These are phyloP conservation scores for Paxillus ammoniavirescens DNA, from an alignment of 768 basidiomycete species.

Conservation along the genomic window DNA sequence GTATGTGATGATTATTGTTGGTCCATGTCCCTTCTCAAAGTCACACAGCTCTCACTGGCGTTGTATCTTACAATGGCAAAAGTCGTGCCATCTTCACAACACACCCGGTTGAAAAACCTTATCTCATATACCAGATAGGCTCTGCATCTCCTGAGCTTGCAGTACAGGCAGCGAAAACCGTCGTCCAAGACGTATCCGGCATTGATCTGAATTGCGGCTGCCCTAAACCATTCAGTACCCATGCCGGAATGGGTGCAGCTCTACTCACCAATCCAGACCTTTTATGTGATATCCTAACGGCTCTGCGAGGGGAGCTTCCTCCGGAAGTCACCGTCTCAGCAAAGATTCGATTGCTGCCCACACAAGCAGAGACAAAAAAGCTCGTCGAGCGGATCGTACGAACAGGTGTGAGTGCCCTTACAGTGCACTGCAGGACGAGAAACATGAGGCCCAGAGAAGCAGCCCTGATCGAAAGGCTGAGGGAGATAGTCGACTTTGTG, in stretches of 20 bases:
- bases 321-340: slow-evolving; percentile 85
- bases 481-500: slow-evolving; percentile 86
- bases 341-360: slow-evolving; percentile 88
- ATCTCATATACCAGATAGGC: slow-evolving; percentile 94
- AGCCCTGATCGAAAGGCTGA: slow-evolving; percentile 75
- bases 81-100: slow-evolving; percentile 85
- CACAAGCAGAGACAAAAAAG: slow-evolving; percentile 82
- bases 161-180: slow-evolving; percentile 84
- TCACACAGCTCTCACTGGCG: slow-evolving; percentile 73
- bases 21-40: slow-evolving; percentile 1
- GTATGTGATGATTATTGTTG: slow-evolving; percentile 46
- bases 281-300: slow-evolving; percentile 82
- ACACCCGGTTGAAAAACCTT: slow-evolving; percentile 93
- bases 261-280: slow-evolving; percentile 89
- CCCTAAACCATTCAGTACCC: slow-evolving; percentile 93
- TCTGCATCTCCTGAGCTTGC: slow-evolving; percentile 87
- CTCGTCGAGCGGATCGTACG: slow-evolving; percentile 86
- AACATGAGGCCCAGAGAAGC: slow-evolving; percentile 84
- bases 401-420: slow-evolving; percentile 86
- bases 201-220: slow-evolving; percentile 98
- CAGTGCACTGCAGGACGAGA: slow-evolving; percentile 92
- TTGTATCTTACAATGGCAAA: slow-evolving; percentile 83
- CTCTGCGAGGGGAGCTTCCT: slow-evolving; percentile 70
- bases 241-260: slow-evolving; percentile 95
- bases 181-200: slow-evolving; percentile 87